These are phyloP conservation scores for Aethionema arabicum DNA, from an alignment of 345 rosid genomes.

Conservation along the genomic window DNA sequence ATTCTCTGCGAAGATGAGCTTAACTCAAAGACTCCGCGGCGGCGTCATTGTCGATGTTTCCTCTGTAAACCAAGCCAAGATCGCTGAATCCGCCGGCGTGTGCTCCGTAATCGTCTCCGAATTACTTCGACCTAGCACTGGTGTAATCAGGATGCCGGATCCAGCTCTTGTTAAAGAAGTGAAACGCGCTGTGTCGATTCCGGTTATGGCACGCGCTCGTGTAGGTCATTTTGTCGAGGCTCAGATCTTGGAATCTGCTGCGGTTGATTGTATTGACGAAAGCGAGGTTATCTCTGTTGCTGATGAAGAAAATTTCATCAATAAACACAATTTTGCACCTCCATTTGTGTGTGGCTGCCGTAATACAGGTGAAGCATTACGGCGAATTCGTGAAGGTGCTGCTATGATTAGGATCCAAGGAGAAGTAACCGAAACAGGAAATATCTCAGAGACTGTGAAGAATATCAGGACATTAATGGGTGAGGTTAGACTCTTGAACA, in stretches of 20 bases:
- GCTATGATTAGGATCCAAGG: slow-evolving; percentile 53
- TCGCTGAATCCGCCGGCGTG: slow-evolving; percentile 66
- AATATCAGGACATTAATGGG: slow-evolving; percentile 54
- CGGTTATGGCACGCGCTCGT: slow-evolving; percentile 56
- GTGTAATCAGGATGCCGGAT: slow-evolving; percentile 55
- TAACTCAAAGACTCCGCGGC: slow-evolving; percentile 67
- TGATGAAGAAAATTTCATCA: slow-evolving; percentile 50
- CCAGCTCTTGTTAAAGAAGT: slow-evolving; percentile 47
- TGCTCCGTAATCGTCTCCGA: slow-evolving; percentile 55
- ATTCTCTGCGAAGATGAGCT: slow-evolving; percentile 55
- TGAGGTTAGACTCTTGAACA: slow-evolving; percentile 42
- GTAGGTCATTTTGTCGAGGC: slow-evolving; percentile 73
- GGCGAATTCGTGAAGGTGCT: slow-evolving; percentile 56
- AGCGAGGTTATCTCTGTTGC: slow-evolving; percentile 52
- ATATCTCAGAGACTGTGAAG: slow-evolving; percentile 40
- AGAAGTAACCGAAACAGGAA: slow-evolving; percentile 30
- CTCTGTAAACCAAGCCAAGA: slow-evolving; percentile 52
- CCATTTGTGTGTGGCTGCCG: slow-evolving; percentile 54
- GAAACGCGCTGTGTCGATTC: slow-evolving; percentile 54
- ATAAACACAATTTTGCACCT: slow-evolving; percentile 48
- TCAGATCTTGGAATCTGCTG: slow-evolving; percentile 58
- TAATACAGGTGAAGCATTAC: slow-evolving; percentile 44
- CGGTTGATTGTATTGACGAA: slow-evolving; percentile 61
- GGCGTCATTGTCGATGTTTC: slow-evolving; percentile 58
- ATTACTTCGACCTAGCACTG: slow-evolving; percentile 20